Base-by-base conservation (phyloP, 176 grass and related monocot species). In the Themeda triandra region DNA sequence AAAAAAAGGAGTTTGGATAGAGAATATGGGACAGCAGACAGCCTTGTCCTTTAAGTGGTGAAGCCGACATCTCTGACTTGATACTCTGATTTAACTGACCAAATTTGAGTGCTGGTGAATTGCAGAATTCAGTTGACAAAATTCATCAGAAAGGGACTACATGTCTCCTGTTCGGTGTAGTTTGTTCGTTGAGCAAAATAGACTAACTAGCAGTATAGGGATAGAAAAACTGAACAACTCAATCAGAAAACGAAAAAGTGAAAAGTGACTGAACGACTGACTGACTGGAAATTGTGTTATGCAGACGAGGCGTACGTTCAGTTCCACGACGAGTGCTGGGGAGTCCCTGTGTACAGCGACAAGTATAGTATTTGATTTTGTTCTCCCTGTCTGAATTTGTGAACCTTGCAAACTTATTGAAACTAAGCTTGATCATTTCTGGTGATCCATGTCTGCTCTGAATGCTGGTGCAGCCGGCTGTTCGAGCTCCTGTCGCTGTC, bases 241-340 rank as follows among this genome's bases (percentile, higher is more conserved):
- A 48, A 13, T 2, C 15, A 2, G 1, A 56, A 56, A 56, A 4
- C 0, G 0, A 19, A 31, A 48, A 17, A 60, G 11, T 5, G 28
- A 6, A 30, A 78, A 60, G 9, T 29, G 6, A 23, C 10, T 71
- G 3, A 25, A 4, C 64, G 31, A 56, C 63, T 28, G 19, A 54
- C 53, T 45, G 6, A 28, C 7, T 65, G 32, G 42, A 27, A 65
- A 78, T 30, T 17, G 27, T 46, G 45, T 18, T 68, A 39, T 88
- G 87, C 89, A 97, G 94, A 97, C 79, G 92, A 97, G 81, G 85
- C 80, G 4, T 97, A 97, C 21, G 14, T 98, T 66, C 80, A 92
- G 71, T 98, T 98, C 87, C 96, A 95, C 80, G 96, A 95, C 60
- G 93, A 95, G 56, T 92, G 85, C 82, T 98, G 91, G 96, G 96